Conservation (phyloP, 2,329 filamentous ascomycete genomes). For the Diaporthe sp. region DNA sequence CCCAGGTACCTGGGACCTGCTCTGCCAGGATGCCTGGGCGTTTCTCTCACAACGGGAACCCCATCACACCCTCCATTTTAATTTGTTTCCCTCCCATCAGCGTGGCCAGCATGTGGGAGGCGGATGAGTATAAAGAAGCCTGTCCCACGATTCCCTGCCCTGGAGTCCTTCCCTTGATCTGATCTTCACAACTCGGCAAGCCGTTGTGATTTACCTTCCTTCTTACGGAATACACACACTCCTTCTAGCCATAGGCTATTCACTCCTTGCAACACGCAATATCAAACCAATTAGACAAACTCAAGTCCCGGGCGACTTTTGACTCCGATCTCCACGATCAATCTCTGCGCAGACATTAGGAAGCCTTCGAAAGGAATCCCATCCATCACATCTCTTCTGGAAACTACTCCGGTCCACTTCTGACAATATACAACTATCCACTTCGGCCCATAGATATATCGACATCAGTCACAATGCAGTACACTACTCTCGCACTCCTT, state of each 20-base stretch:
- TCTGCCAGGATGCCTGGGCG: constrained; percentile 32
- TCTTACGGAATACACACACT: constrained; percentile 27
- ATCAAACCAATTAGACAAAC: constrained; percentile 21
- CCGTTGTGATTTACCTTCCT: constrained; percentile 37
- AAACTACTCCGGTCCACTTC: constrained; percentile 21
- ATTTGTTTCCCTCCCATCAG: constrained; percentile 25
- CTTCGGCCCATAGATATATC: constrained; percentile 11
- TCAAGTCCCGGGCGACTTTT: constrained; percentile 40
- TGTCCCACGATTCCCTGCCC: constrained; percentile 27
- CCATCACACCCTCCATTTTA: constrained; percentile 32
- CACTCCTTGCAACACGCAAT: constrained; percentile 39
- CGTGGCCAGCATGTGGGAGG: constrained; percentile 1
- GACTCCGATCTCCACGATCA: constrained; percentile 36
- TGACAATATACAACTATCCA: constrained; percentile 8
- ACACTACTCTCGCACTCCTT: constrained; percentile 60
- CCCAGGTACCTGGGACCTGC: constrained; percentile 17
- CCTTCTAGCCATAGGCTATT: constrained; percentile 38
- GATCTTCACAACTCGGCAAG: constrained; percentile 35
- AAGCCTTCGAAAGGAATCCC: constrained; percentile 33
- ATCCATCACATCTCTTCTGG: constrained; percentile 27
- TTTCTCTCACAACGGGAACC: constrained; percentile 34
- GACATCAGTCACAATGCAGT: constrained; percentile 65
- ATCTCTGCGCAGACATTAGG: not conserved
- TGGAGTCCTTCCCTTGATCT: not conserved
- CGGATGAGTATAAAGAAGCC: constrained; percentile 37